These are phyloP conservation scores for Phialophora expanda DNA, from an alignment of 2,329 filamentous ascomycete genomes.

Conservation along the genomic window DNA sequence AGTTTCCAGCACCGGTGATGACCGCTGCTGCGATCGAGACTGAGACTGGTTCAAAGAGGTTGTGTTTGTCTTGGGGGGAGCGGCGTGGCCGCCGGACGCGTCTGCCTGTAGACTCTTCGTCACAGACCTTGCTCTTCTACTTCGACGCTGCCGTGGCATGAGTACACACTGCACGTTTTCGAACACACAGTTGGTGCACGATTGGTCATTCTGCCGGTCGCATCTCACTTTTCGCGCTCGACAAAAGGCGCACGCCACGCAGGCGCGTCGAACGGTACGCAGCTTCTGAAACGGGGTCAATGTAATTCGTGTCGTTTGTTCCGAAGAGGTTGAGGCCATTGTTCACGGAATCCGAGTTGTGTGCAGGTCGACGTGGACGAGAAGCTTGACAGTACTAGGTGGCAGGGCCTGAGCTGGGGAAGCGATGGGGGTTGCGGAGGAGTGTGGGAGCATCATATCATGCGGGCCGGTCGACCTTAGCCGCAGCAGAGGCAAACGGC, in stretches of 20 bases:
- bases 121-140: not conserved
- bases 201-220: constrained; percentile 6
- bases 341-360: not conserved
- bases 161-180: constrained; percentile 23
- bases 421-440: too few relatives aligned
- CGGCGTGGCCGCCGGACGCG: not conserved
- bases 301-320: not conserved
- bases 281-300: not conserved
- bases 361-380: too few relatives aligned
- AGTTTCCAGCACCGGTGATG: too few relatives aligned
- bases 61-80: not conserved
- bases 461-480: too few relatives aligned
- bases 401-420: too few relatives aligned
- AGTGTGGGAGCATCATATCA: too few relatives aligned
- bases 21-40: not conserved
- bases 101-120: not conserved
- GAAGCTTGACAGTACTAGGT: too few relatives aligned
- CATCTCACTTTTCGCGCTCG: constrained; percentile 24
- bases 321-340: not conserved
- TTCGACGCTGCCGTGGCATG: constrained; percentile 6
- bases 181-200: constrained; percentile 26
- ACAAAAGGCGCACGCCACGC: constrained; percentile 23
- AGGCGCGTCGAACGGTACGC: constrained; percentile 8
- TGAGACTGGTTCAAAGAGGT: not conserved
- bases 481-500: too few relatives aligned